These are phyloP conservation scores for Casuarina glauca DNA, from an alignment of 306 rosid genomes.

Conservation along the genomic window DNA sequence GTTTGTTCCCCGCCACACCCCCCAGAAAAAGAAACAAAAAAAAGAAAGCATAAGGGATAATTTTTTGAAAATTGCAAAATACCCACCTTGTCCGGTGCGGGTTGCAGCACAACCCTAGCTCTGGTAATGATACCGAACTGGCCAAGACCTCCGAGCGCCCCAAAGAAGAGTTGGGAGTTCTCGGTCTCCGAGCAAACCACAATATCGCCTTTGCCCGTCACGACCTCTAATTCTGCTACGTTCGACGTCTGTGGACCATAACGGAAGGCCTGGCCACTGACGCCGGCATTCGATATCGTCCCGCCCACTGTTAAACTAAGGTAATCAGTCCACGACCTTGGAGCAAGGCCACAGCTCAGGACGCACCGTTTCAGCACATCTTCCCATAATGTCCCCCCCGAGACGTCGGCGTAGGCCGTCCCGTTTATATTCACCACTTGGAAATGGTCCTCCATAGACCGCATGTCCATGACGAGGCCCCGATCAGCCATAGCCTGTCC, in stretches of 20 bases:
- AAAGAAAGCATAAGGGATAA: neutral
- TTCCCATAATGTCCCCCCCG: constrained; percentile 99
- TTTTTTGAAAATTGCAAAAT: neutral
- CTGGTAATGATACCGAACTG: constrained; percentile 89
- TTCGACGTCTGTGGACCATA: constrained; percentile 89
- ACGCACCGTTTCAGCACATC: constrained; percentile 74
- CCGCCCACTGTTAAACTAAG: constrained; percentile 90
- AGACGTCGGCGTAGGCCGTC: constrained; percentile 54
- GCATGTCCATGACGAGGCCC: constrained; percentile 87
- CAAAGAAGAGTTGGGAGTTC: constrained; percentile 75
- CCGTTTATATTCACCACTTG: constrained; percentile 29
- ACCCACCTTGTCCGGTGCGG: constrained; percentile 78
- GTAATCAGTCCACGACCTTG: constrained; percentile 96
- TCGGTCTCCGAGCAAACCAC: constrained; percentile 57
- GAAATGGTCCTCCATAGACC: constrained; percentile 53
- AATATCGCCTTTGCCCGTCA: constrained; percentile 79
- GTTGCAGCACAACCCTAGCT: constrained; percentile 71
- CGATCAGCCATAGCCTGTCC: constrained; percentile 93
- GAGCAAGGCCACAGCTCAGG: constrained; percentile 46
- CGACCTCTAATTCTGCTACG: constrained; percentile 84
- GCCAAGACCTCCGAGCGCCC: constrained; percentile 82
- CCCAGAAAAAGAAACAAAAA: no score
- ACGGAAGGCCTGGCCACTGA: constrained; percentile 91
- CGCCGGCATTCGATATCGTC: constrained; percentile 93
- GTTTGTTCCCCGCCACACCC: no score